Evolutionary conservation across 1,284 basidiomycete species (phyloP), one percentile per base, ranked within the genome.

Genomic region (Sanghuangporus weigelae): DNA sequence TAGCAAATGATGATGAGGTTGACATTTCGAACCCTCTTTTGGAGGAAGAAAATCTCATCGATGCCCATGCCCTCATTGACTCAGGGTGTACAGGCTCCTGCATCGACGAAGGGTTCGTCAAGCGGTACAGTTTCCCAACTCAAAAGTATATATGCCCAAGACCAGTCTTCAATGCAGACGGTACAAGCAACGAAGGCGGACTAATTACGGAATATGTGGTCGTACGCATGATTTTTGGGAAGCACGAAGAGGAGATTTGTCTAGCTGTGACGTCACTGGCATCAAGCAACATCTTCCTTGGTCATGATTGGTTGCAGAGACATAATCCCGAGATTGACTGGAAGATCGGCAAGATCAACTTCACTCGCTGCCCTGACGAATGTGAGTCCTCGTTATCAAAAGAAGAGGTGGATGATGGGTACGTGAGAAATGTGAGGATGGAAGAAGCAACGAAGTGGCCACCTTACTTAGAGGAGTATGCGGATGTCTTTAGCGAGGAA

Each of bases 271-370:
- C 46, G 4, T 12, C n/a, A 7, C 49, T 60, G 5, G n/a, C 38
- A 23, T 8, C 39, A n/a, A 2, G 12, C 3, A 53, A 49, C 19
- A 11, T 60, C 7, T 31, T 60, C 31, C 59, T 60, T 7, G 59
- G 59, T 10, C 39, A 60, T 7, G 7, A 8, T 14, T 60, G 59
- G 49, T 19, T 60, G 7, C 8, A n/a, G n/a, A 16, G 31, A 39
- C 59, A 60, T 23, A 60, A 60, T 19, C 48, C 59, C 10, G 8
- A 7, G n/a, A 51, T 60, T 39, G 49, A 60, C 48, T 60, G 59
- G 59, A n/a, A 12, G 35, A 3, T n/a, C 16, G 23, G 39, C 7
- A 2, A 16, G 5, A 23, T 60, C 23, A 31, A 54, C 21, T 40
- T 60, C 48, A 26, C 10, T 35, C n/a, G 21, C 5, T 49, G 59